A percentile compares a stretch with the other conserved stretches of the same genome.
phyloP scores from a whole-genome alignment of 768 basidiomycete species.

The Auriscalpium microsporum region DNA sequence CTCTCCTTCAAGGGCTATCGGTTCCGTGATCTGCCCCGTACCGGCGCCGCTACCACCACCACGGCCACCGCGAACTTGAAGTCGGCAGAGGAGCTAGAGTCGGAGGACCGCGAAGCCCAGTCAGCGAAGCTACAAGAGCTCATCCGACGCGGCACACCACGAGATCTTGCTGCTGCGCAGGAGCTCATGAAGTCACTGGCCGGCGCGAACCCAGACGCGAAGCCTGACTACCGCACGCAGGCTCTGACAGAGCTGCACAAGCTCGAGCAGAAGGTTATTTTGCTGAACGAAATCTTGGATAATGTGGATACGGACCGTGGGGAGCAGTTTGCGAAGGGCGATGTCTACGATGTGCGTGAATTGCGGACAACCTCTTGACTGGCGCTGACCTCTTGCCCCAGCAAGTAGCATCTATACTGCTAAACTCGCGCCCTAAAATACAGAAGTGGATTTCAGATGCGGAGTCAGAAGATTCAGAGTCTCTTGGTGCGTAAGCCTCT shows the following conservation, averaged over 20 bases:
- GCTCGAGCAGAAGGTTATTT: conserved; percentile 87
- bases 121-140: conserved; percentile 98
- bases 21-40: conserved; percentile 47
- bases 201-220: conserved; percentile 90
- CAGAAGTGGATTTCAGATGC: conserved; percentile 98
- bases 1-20: conserved; percentile 89
- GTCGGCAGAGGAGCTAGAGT: conserved; percentile 91
- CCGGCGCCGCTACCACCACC: conserved; percentile 27
- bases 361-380: not conserved
- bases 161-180: conserved; percentile 91
- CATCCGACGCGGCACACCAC: conserved; percentile 90
- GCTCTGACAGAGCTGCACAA: conserved; percentile 87
- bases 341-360: conserved; percentile 77
- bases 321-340: conserved; percentile 79
- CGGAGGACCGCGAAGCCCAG: conserved; percentile 91
- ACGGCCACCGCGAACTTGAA: conserved; percentile 68
- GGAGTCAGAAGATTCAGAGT: conserved; percentile 80
- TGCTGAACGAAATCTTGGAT: conserved; percentile 96
- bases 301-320: conserved; percentile 68
- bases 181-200: conserved; percentile 95
- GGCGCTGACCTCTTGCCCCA: conserved; percentile 20
- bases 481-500: conserved; percentile 53
- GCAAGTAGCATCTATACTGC: conserved; percentile 86
- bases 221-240: conserved; percentile 89
- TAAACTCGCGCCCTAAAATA: conserved; percentile 80